phyloP scores from a whole-genome alignment of 805 yeast species.

The Starmerella stigmatis region DNA sequence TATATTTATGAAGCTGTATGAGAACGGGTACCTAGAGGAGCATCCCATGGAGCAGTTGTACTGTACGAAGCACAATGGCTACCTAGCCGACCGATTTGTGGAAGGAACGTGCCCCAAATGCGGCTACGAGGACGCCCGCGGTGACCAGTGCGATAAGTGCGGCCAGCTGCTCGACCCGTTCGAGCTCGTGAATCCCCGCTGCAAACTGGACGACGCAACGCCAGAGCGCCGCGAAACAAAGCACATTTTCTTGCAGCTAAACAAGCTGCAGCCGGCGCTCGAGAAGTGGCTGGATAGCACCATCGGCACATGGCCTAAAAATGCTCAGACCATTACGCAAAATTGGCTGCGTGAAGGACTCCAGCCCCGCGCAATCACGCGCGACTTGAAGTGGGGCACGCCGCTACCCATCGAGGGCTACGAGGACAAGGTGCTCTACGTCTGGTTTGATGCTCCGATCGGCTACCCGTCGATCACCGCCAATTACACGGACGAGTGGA shows the following conservation, averaged over 20 bases:
- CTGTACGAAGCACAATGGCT: conserved; percentile 84
- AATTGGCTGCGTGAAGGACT: conserved; percentile 93
- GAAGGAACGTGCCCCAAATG: conserved; percentile 98
- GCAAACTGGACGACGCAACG: conserved; percentile 77
- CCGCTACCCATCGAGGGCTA: conserved; percentile 87
- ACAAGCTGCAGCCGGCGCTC: conserved; percentile 69
- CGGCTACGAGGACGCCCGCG: conserved; percentile 92
- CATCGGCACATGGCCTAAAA: conserved; percentile 84
- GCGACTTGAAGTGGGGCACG: conserved; percentile 97
- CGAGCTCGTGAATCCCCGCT: conserved; percentile 87
- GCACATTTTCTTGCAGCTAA: conserved; percentile 74
- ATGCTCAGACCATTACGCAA: conserved; percentile 76
- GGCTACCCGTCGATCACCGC: conserved; percentile 97
- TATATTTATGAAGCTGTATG: conserved; percentile 62
- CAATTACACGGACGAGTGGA: conserved; percentile 73
- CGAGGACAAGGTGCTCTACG: conserved; percentile 85
- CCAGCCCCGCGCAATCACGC: conserved; percentile 87
- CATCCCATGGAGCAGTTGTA: conserved; percentile 80
- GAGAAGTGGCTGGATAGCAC: conserved; percentile 64
- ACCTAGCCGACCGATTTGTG: conserved; percentile 89
- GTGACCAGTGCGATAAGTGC: conserved; percentile 98
- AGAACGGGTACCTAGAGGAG: conserved; percentile 77
- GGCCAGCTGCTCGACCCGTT: conserved; percentile 83
- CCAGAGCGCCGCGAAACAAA: conserved; percentile 76
- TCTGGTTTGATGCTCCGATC: conserved; percentile 98